phyloP scores from a whole-genome alignment of 257 asterid genomes.

The Solanum acaule region DNA sequence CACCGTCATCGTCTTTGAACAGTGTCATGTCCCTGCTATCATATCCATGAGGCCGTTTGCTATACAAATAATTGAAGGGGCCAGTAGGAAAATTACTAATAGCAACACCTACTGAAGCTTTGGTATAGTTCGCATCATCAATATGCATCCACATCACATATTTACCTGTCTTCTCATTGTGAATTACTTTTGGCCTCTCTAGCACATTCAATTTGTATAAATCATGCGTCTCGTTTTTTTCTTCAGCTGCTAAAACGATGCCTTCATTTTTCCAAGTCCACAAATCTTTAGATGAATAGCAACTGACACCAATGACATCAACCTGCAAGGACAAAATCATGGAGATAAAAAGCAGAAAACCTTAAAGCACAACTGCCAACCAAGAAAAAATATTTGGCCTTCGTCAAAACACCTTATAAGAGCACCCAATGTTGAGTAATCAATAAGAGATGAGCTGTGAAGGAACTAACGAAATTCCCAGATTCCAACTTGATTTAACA shows the following conservation, averaged over 20 bases:
- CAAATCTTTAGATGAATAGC: constrained; percentile 87
- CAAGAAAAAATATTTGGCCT: not conserved
- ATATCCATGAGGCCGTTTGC: constrained; percentile 76
- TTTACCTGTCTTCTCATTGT: constrained; percentile 51
- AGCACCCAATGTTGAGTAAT: not conserved
- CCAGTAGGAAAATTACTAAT: constrained; percentile 59
- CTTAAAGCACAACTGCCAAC: not conserved
- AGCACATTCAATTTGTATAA: constrained; percentile 75
- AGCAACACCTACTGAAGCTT: constrained; percentile 84
- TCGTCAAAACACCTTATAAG: not conserved
- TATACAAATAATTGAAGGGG: constrained; percentile 67
- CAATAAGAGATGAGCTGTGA: not conserved
- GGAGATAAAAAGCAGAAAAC: not conserved
- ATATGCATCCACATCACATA: constrained; percentile 98
- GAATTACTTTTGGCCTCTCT: constrained; percentile 96
- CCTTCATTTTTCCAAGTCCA: constrained; percentile 98
- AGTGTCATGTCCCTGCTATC: constrained; percentile 97
- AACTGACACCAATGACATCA: constrained; percentile 89
- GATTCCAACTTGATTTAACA: not conserved
- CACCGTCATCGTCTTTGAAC: constrained; percentile 73
- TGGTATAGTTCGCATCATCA: constrained; percentile 77
- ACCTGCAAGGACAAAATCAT: constrained; percentile 39
- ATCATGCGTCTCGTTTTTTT: constrained; percentile 57
- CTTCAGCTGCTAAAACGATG: constrained; percentile 78
- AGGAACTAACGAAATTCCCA: not conserved